A percentile compares a stretch with the other conserved stretches of the same genome.
Evolutionary conservation across 257 asterid genomes (phyloP).

Genomic region (Scutellaria minor): DNA sequence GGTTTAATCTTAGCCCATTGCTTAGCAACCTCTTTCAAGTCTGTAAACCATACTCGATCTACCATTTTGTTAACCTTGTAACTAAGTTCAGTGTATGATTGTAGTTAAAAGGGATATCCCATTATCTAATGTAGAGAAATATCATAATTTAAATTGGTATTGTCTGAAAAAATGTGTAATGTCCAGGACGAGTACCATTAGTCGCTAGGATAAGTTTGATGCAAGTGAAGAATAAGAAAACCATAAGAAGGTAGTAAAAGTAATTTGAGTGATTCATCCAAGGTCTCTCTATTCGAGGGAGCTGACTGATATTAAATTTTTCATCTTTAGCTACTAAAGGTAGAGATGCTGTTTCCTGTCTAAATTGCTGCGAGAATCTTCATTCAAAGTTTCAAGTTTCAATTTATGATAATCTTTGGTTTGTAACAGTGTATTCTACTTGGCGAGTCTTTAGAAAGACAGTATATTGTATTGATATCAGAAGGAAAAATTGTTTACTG

Average conservation of each 20-base stretch:
- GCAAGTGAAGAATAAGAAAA: slow-evolving; percentile 11
- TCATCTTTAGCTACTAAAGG: background rate
- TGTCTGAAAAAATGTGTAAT: slow-evolving; percentile 8
- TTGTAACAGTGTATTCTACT: background rate
- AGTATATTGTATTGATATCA: background rate
- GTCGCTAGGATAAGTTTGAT: background rate
- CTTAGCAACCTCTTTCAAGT: too few species aligned
- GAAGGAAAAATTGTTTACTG: slow-evolving; percentile 17
- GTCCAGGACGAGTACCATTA: background rate
- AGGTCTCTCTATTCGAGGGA: background rate
- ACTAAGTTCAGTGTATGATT: background rate
- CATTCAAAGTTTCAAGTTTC: background rate
- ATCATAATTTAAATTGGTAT: background rate
- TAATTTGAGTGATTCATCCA: background rate
- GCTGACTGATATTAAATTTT: background rate
- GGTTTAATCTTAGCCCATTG: too few species aligned
- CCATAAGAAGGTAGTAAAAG: slow-evolving; percentile 4
- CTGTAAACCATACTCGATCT: too few species aligned
- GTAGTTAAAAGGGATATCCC: background rate
- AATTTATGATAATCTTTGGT: background rate
- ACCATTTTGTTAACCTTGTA: too few species aligned
- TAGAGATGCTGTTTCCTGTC: background rate
- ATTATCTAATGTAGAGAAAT: background rate
- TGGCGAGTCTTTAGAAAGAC: slow-evolving; percentile 17
- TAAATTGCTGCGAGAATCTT: slow-evolving; percentile 15